phyloP scores from a whole-genome alignment of 1,284 basidiomycete genomes.

The Marasmius tenuissimus region DNA sequence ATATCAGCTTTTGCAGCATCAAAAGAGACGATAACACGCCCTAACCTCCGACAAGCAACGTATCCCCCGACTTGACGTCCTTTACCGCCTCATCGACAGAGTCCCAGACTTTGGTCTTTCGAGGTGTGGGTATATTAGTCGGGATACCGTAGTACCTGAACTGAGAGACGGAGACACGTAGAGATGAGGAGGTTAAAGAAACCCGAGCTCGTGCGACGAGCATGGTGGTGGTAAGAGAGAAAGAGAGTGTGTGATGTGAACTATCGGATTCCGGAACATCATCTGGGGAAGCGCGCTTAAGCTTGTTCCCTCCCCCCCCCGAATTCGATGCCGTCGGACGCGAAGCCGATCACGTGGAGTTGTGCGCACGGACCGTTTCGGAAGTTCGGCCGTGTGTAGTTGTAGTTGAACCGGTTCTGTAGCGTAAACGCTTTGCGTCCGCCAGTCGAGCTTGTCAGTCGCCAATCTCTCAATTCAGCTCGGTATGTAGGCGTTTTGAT shows the following conservation, averaged over 20 bases:
- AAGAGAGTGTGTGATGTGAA: neutral
- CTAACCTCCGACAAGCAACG: slow-evolving; percentile 81
- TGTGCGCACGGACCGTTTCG: no score
- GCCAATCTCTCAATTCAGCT: no score
- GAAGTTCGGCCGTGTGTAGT: no score
- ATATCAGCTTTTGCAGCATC: neutral
- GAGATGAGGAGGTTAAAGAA: slow-evolving; percentile 9
- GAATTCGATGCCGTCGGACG: neutral
- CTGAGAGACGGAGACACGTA: slow-evolving; percentile 20
- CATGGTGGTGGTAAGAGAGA: slow-evolving; percentile 14
- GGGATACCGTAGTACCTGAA: slow-evolving; percentile 32
- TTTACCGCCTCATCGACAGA: slow-evolving; percentile 81
- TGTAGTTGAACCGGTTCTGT: no score
- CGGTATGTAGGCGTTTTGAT: no score
- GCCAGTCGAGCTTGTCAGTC: no score
- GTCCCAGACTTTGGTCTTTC: slow-evolving; percentile 76
- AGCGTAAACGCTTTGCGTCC: no score
- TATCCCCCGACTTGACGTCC: slow-evolving; percentile 79
- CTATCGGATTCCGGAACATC: neutral
- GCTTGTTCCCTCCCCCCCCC: no score
- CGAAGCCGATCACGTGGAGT: no score
- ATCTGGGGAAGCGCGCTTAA: no score
- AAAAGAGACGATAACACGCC: slow-evolving; percentile 18
- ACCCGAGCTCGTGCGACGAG: slow-evolving; percentile 10
- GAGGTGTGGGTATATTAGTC: slow-evolving; percentile 34